Conservation (phyloP, 2,329 filamentous ascomycete species). For the Daldinia sp. region DNA sequence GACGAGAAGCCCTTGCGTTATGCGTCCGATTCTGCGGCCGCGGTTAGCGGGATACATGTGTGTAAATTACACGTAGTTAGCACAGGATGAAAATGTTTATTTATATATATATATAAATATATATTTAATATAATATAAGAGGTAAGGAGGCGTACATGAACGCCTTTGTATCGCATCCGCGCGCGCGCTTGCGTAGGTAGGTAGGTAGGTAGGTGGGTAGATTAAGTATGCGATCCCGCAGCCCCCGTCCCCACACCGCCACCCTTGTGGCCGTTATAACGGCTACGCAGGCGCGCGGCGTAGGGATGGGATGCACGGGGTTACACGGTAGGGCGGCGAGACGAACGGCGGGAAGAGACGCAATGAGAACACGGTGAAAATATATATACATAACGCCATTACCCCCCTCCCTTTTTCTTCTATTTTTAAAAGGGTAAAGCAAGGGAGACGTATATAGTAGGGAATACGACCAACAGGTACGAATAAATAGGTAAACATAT, state of each 20-base stretch:
- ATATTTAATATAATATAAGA: no score
- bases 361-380: neutral
- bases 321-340: neutral
- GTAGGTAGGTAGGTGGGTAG: no score
- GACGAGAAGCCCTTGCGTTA: constrained; percentile 80
- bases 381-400: neutral
- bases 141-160: no score
- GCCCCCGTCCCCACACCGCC: neutral
- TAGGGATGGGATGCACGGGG: no score
- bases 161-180: neutral
- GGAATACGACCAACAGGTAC: neutral
- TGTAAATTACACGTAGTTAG: neutral
- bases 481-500: neutral
- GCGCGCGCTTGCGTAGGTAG: no score
- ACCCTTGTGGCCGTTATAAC: neutral
- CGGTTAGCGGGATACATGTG: neutral
- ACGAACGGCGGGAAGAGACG: neutral
- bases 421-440: neutral
- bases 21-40: constrained; percentile 73
- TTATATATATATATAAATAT: neutral
- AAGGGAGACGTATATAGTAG: neutral
- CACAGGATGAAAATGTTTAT: neutral
- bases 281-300: neutral
- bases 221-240: no score
- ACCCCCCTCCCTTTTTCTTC: no score